Evolutionary conservation across 2,329 filamentous ascomycete species (phyloP), one percentile per base, ranked within the genome.

Genomic region (Penicillium hesseltinei): DNA sequence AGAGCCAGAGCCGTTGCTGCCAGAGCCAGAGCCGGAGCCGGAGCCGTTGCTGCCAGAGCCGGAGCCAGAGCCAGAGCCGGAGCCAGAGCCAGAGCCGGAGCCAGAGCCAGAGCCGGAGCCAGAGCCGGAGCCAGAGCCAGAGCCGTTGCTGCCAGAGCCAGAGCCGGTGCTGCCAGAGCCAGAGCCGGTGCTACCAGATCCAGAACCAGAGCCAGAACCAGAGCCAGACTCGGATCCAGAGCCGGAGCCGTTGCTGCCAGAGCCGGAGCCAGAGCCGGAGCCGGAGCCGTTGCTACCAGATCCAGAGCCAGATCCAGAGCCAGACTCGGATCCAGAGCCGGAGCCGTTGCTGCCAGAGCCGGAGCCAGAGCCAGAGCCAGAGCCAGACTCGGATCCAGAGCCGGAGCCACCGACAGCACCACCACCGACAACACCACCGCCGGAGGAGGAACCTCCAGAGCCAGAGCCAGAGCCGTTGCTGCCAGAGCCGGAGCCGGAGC

Each of bases 251-350:
- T 23, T 23, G 23, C 23, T 23, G 2, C 44, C 53, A 35, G 47
- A 23, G 39, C 54, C 35, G 5, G 58, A 48, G 33, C 60, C 51
- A 13, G 55, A 51, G 23, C 58, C 55, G 46, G 45, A 17, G 35
- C 55, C 40, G 1, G 46, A 38, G 17, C 19, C 19, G 19, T 1
- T 21, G 19, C 19, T 21, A 21, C 19, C 21, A 3, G 21, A 21
- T 21, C 21, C 21, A 21, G 21, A 21, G 21, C 21, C 21, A 3
- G 21, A 21, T 2, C 21, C 21, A 21, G 19, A 21, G 19, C 19
- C 19, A 21, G 19, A 21, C 19, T 21, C 19, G 2, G 19, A 21
- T 21, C 21, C 21, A 21, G 21, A 21, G 21, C 23, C 23, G 3
- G 23, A 23, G 23, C 23, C n/a, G n/a, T n/a, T n/a, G n/a, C n/a